Percentiles rank a stretch among this genome's conserved stretches.
phyloP scores from a whole-genome alignment of 2,329 filamentous ascomycete species.

The Colletotrichum sp. region DNA sequence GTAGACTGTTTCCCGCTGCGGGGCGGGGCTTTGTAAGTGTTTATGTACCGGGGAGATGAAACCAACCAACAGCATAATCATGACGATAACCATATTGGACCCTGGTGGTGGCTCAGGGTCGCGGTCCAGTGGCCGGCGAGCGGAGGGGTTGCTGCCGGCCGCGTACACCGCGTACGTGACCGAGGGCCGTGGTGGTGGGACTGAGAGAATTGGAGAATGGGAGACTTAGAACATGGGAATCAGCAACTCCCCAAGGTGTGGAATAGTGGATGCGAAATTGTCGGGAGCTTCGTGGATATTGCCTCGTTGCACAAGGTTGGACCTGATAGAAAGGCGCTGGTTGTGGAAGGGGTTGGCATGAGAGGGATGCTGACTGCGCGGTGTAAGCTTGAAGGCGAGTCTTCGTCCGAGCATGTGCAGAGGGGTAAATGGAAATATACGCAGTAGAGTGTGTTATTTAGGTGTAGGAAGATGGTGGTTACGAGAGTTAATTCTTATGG shows the following conservation, averaged over 20 bases:
- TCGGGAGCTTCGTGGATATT: background rate
- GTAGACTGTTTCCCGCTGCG: background rate
- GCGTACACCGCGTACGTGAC: background rate
- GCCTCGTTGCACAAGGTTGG: background rate
- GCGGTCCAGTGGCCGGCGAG: background rate
- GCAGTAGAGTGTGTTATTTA: background rate
- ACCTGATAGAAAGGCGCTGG: background rate
- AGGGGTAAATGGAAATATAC: background rate
- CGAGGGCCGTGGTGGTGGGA: background rate
- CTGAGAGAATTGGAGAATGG: background rate
- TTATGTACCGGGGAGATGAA: background rate
- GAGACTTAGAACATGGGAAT: background rate
- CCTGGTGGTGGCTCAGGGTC: background rate
- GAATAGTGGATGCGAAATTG: background rate
- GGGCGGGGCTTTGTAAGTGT: background rate
- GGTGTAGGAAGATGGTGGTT: background rate
- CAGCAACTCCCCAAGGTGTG: background rate
- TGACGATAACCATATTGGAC: background rate
- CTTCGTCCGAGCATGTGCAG: background rate
- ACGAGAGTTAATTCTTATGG: background rate
- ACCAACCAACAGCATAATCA: background rate
- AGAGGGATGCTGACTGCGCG: slow-evolving; percentile 9
- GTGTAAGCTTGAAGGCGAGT: background rate
- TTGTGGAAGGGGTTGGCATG: background rate
- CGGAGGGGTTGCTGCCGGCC: slow-evolving; percentile 7